Evolutionary conservation across 2,329 filamentous ascomycete genomes (phyloP), one percentile per base, ranked within the genome.

Genomic region (Fusarium sterilihyphosum): DNA sequence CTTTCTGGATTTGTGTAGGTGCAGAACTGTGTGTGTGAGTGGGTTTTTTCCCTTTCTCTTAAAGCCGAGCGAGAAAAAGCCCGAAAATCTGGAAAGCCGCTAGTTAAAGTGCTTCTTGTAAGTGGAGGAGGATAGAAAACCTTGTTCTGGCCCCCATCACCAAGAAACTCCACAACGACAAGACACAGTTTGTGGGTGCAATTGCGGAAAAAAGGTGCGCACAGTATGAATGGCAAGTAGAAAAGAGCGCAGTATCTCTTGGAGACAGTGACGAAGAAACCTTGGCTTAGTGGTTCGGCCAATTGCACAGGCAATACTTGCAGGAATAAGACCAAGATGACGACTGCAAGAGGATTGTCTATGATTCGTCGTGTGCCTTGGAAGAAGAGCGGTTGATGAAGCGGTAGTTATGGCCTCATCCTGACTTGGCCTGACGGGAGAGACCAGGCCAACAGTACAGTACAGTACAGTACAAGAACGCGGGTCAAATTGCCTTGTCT

Each of bases 21-120:
- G 60, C 67, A 62, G 33, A 26, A 18, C n/a, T 54, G 64, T 76
- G 73, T 54, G 64, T 76, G 73, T 74, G 75, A 70, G 74, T 77
- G 75, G 73, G 37, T 44, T 73, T 50, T 18, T 17, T 35, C 2
- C 33, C 33, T 35, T 60, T 35, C 46, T 65, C 41, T 56, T 52
- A 67, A 63, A 57, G 52, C 46, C 43, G 57, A 60, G 24, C 50
- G 50, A 52, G 35, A 41, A 35, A 56, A 49, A 67, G 47, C 33
- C 46, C 61, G 61, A 62, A 52, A 52, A 53, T 47, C 43, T 67
- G 50, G 56, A 67, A 56, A 58, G 33, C 47, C 49, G 40, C 72
- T 73, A 40, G 10, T 22, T 40, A 73, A 75, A 65, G 65, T 58
- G 63, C 67, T 70, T 70, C 60, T 59, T 47, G 50, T 41, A 70